A percentile compares a stretch with the other conserved stretches of the same genome.
These are phyloP conservation scores for Spongispora temasekensis DNA, from an alignment of 1,284 basidiomycete genomes.

Conservation along the genomic window DNA sequence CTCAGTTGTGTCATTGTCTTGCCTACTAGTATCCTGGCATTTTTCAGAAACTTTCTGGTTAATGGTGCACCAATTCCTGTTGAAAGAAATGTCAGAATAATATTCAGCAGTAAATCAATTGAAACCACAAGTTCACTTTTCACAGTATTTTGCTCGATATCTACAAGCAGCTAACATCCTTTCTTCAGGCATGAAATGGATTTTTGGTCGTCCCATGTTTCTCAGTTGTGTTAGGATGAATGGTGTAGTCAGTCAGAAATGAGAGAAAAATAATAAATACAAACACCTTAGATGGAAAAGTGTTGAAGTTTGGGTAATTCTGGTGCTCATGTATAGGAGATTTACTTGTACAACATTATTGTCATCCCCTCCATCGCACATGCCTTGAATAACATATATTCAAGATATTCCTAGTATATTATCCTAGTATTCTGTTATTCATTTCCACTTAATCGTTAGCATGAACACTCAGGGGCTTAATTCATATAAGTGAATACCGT, in stretches of 20 bases:
- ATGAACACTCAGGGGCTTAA: no score
- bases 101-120: neutral
- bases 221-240: neutral
- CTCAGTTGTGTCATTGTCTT: neutral
- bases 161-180: neutral
- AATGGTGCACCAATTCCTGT: neutral
- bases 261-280: neutral
- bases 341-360: neutral
- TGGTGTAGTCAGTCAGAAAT: neutral
- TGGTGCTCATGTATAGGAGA: neutral
- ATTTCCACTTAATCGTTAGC: no score
- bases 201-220: neutral
- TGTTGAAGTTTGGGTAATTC: neutral
- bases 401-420: no score
- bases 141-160: neutral
- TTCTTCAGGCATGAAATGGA: neutral
- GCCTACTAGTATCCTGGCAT: neutral
- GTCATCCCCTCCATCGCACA: neutral
- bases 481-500: no score
- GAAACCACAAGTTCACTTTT: neutral
- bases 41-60: neutral
- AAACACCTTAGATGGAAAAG: neutral
- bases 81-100: neutral
- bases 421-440: no score
- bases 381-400: neutral